A percentile compares a stretch with the other conserved stretches of the same genome.
phyloP scores from a whole-genome alignment of 2,329 filamentous ascomycete genomes.

The Didymella pomorum region DNA sequence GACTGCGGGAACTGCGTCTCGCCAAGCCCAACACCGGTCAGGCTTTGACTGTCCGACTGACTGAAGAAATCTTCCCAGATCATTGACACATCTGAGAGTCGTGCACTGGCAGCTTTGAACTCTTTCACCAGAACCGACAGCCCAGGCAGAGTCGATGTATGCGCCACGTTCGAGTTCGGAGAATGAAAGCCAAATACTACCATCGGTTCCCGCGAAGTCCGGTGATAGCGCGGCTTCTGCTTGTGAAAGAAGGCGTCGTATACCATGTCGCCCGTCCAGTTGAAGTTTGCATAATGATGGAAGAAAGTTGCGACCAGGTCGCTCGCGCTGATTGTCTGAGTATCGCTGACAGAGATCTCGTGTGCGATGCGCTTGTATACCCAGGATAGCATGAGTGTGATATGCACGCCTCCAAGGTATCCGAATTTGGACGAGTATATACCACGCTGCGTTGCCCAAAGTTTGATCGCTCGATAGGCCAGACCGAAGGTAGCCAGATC shows the following conservation, averaged over 20 bases:
- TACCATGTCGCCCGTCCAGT: conserved; percentile 64
- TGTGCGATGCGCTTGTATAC: conserved; percentile 61
- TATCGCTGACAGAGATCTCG: conserved; percentile 24
- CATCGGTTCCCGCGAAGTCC: conserved; percentile 67
- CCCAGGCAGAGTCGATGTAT: conserved; percentile 63
- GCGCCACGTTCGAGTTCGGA: conserved; percentile 67
- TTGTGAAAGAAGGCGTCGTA: conserved; percentile 67
- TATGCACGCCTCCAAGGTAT: conserved; percentile 70
- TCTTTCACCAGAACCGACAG: conserved; percentile 62
- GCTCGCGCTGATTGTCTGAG: conserved; percentile 53
- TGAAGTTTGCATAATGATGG: conserved; percentile 66
- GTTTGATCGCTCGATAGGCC: conserved; percentile 67
- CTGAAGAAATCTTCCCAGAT: conserved; percentile 44
- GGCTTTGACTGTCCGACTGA: background rate
- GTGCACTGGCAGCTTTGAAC: conserved; percentile 56
- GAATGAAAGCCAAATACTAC: conserved; percentile 69
- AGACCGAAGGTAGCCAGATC: conserved; percentile 65
- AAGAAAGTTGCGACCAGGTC: conserved; percentile 69
- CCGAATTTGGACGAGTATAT: conserved; percentile 72
- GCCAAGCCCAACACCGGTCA: conserved; percentile 3
- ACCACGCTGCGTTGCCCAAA: conserved; percentile 68
- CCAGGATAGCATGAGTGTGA: conserved; percentile 67
- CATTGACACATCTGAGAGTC: conserved; percentile 47
- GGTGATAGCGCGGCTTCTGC: conserved; percentile 56
- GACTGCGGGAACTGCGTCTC: conserved; percentile 58